Conservation (phyloP, 352 stramenopile species). For the Globisporangium nunn region DNA sequence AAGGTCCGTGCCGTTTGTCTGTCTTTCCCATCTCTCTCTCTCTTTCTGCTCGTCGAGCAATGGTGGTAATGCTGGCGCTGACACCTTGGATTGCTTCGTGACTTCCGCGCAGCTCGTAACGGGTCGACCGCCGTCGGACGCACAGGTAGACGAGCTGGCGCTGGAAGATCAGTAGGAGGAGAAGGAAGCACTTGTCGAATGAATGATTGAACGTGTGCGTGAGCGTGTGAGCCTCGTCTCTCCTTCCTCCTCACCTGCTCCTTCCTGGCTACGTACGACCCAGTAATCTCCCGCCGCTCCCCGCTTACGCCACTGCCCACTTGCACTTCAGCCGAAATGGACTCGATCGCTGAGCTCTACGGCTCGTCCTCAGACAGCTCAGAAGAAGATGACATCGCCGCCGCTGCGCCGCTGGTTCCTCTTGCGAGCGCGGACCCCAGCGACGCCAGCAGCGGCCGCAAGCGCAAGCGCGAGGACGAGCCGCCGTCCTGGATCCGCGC, state of each 20-base stretch:
- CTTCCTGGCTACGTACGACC: no score
- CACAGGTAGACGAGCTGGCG: constrained; percentile 59
- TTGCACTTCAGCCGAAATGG: constrained; percentile 2
- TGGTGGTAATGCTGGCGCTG: no score
- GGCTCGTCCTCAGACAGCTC: constrained; percentile 14
- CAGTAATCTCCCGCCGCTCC: no score
- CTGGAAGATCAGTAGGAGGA: constrained; percentile 38
- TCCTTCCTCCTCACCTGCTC: neutral
- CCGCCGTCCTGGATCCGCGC: constrained; percentile 38
- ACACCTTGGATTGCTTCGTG: no score
- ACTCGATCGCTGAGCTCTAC: constrained; percentile 15
- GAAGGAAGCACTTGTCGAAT: neutral
- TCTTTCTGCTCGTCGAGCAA: constrained; percentile 1
- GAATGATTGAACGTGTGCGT: no score
- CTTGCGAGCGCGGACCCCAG: neutral
- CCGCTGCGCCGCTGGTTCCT: neutral
- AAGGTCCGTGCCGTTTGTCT: constrained; percentile 35
- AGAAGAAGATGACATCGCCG: constrained; percentile 5
- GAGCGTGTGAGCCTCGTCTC: neutral
- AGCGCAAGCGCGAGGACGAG: constrained; percentile 30
- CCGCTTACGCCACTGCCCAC: no score
- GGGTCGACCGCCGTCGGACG: constrained; percentile 50
- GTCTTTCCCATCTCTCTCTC: neutral
- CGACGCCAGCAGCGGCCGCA: constrained; percentile 20
- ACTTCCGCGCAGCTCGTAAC: constrained; percentile 46